Percentiles rank a stretch among this genome's conserved stretches.
These are phyloP conservation scores for Macrolepiota fuliginosa DNA, from an alignment of 768 basidiomycete genomes.

Conservation along the genomic window DNA sequence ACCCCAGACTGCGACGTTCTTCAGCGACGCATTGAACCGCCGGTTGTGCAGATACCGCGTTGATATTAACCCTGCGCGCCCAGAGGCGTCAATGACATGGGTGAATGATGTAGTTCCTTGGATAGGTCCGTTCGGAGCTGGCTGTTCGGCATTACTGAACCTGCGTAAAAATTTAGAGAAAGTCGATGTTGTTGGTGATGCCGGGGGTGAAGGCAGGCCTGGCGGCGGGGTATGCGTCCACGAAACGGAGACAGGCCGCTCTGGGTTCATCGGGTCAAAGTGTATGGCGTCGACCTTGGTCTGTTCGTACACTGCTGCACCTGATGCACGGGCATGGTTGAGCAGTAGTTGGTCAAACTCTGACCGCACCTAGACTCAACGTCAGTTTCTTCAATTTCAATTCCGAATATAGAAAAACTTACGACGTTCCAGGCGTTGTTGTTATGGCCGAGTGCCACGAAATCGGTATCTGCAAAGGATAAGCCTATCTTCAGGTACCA, in stretches of 20 bases:
- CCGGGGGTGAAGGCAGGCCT: constrained; percentile 36
- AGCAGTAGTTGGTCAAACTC: constrained; percentile 61
- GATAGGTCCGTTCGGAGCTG: constrained; percentile 16
- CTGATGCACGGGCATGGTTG: constrained; percentile 50
- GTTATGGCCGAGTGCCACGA: constrained; percentile 49
- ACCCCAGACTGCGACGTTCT: constrained; percentile 77
- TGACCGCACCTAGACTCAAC: constrained; percentile 42
- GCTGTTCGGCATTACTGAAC: constrained; percentile 15
- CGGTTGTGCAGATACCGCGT: constrained; percentile 69
- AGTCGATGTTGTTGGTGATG: constrained; percentile 32
- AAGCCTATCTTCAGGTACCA: constrained; percentile 2
- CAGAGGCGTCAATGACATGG: constrained; percentile 72
- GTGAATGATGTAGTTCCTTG: constrained; percentile 59
- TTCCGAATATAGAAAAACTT: constrained; percentile 19
- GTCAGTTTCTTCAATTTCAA: not conserved
- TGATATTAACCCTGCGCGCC: constrained; percentile 70
- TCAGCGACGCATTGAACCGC: constrained; percentile 63
- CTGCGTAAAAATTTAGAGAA: constrained; percentile 19
- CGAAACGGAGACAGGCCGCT: constrained; percentile 47
- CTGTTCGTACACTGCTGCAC: constrained; percentile 51
- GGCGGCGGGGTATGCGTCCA: constrained; percentile 49
- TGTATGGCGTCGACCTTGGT: constrained; percentile 48
- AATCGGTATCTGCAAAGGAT: constrained; percentile 50
- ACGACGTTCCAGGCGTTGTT: constrained; percentile 66
- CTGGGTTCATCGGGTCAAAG: constrained; percentile 38